Evolutionary conservation across 2,329 filamentous ascomycete genomes (phyloP).

Genomic region (Chaetomium sp.): DNA sequence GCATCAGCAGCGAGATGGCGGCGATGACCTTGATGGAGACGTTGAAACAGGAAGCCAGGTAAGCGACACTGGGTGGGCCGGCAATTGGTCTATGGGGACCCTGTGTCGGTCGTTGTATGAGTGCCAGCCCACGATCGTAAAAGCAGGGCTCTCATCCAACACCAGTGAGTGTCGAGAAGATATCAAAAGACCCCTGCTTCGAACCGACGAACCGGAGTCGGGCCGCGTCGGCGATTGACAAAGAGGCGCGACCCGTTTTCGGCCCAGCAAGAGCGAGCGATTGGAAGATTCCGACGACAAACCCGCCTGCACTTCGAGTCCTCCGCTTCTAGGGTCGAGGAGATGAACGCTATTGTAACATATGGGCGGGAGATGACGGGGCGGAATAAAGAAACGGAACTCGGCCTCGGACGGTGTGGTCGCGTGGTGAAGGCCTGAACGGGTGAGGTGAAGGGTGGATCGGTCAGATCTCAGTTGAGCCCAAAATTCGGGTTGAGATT

Average conservation of each 20-base stretch:
- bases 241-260: not conserved
- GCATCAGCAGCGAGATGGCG: not conserved
- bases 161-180: not conserved
- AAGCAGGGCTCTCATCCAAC: not conserved
- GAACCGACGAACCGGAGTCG: not conserved
- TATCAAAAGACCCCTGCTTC: not conserved
- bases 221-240: slow-evolving; percentile 1
- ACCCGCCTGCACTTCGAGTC: slow-evolving; percentile 7
- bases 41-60: not conserved
- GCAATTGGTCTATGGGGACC: too few species aligned
- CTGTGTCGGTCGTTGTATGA: not conserved
- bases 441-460: not conserved
- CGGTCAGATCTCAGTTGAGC: not conserved
- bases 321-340: slow-evolving; percentile 14
- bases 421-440: too few species aligned
- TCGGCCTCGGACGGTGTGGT: not conserved
- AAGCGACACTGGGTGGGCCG: too few species aligned
- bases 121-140: not conserved
- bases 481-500: slow-evolving; percentile 18
- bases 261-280: not conserved
- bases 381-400: not conserved
- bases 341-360: slow-evolving; percentile 11
- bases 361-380: slow-evolving; percentile 6
- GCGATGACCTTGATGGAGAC: not conserved
- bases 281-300: not conserved